Evolutionary conservation across 73 alveolate genomes (phyloP), one percentile per base, ranked within the genome.

Genomic region (Strombidium stylifer): DNA sequence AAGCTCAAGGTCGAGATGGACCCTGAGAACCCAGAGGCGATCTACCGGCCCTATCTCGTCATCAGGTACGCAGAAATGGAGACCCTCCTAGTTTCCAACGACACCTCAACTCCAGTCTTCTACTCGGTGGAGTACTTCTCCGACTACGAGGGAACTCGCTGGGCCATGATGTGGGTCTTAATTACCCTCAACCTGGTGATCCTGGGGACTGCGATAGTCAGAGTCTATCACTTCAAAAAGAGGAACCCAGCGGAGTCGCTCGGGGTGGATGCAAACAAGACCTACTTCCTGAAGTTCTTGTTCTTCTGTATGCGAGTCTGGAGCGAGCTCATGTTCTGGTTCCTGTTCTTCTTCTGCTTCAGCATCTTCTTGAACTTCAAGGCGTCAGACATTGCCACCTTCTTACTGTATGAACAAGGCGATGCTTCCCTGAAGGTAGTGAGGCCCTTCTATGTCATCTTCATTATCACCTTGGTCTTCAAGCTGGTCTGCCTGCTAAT

Each of bases 331-430:
- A 53, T 83, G 41, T 95, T 95, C 56, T 93, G 94, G 91, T 93
- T 47, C 61, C 32, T 94, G 20, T 84, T 94, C 73, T 82, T 84
- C 20, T 42, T 93, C 15, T 66, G 95, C 26, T 96, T 89, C 18
- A 91, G 90, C 69, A 91, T 91, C 90, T 95, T 76, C 85, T 54
- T 94, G 16, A 87, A 92, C 60, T 95, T 61, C 64, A 95, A 95
- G 76, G 35, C 75, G 21, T 90, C 93, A 69, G 73, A 85, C 46
- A 78, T 89, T 20, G 95, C 90, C 24, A 87, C 69, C 73, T 81
- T 87, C 3, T 81, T 93, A 21, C 75, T 91, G 66, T 95, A 97
- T 12, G 20, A 12, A 8, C 59, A 84, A 8, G 27, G 59, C 8
- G 84, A 79, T 32, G 61, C 71, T 5, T 74, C 64, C 31, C 75